Conservation (phyloP, 176 grass and related monocot genomes). For the Oryza meridionalis region DNA sequence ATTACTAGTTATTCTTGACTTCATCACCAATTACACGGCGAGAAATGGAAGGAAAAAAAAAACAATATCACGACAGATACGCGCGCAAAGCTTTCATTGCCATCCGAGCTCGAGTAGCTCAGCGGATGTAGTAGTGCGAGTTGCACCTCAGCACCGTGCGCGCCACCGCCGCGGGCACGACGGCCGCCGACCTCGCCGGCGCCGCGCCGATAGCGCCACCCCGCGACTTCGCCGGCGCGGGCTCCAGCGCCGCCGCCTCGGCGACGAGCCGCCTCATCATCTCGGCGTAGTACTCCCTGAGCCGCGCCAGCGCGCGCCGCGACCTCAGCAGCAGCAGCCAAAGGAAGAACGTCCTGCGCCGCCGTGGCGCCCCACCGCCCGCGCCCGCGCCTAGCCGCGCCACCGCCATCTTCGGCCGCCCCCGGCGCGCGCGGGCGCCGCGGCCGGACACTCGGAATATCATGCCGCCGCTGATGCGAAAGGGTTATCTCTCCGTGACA, state of each 20-base stretch:
- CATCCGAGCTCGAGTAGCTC: background rate
- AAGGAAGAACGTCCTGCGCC: constrained; percentile 2
- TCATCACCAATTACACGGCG: background rate
- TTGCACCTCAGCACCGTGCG: constrained; percentile 32
- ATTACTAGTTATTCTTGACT: too few relatives aligned
- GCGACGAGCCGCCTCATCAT: constrained; percentile 31
- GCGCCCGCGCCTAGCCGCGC: background rate
- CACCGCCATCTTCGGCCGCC: constrained; percentile 16
- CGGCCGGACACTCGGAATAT: constrained; percentile 24
- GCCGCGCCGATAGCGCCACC: background rate
- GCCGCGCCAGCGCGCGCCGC: constrained; percentile 22
- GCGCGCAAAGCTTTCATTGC: background rate
- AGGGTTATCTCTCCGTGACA: too few relatives aligned
- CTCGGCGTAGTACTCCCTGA: constrained; percentile 28
- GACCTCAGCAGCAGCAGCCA: constrained; percentile 35
- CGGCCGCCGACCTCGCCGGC: background rate
- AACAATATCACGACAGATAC: background rate
- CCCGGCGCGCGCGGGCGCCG: background rate
- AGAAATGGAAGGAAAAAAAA: background rate
- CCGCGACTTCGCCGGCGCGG: background rate
- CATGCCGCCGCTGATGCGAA: background rate
- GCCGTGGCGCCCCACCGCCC: background rate
- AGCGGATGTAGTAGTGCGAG: constrained; percentile 33
- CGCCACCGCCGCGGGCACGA: constrained; percentile 22
- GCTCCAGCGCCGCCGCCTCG: constrained; percentile 20